phyloP scores from a whole-genome alignment of 805 yeast genomes.

The Yamadazyma tumulicola region DNA sequence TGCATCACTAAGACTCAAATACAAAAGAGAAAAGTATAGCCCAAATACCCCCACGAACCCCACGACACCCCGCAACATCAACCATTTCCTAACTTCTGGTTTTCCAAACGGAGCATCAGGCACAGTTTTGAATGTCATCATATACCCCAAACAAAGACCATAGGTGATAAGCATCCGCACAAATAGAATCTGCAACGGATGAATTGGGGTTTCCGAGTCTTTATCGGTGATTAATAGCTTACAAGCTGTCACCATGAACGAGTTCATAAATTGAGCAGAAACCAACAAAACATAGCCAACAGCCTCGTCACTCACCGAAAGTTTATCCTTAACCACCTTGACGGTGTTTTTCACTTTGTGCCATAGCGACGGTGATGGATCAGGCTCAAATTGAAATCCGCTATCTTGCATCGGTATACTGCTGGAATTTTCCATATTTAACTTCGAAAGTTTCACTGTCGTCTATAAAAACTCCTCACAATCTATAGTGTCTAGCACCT shows the following conservation, averaged over 20 bases:
- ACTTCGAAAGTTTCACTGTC: background rate
- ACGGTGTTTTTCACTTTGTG: no score
- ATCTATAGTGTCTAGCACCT: background rate
- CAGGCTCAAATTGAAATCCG: background rate
- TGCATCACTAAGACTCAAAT: constrained; percentile 75
- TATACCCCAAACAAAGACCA: constrained; percentile 52
- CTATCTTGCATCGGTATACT: constrained; percentile 5
- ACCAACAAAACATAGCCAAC: constrained; percentile 58
- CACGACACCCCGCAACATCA: constrained; percentile 60
- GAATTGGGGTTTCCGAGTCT: constrained; percentile 56
- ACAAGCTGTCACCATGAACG: constrained; percentile 72
- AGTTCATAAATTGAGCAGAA: constrained; percentile 67
- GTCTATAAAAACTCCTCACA: no score
- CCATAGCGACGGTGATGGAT: no score
- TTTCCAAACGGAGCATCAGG: constrained; percentile 73
- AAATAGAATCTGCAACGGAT: constrained; percentile 75
- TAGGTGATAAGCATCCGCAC: constrained; percentile 76
- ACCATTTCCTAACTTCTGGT: constrained; percentile 46
- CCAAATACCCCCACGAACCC: constrained; percentile 83
- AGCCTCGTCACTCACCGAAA: constrained; percentile 3
- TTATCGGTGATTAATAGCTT: constrained; percentile 68
- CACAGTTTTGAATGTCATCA: constrained; percentile 46
- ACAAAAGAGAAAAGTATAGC: constrained; percentile 68
- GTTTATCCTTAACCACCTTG: no score
- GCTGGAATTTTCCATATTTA: no score